Base-by-base conservation (phyloP, 805 yeast species). In the Candida andamanensis region DNA sequence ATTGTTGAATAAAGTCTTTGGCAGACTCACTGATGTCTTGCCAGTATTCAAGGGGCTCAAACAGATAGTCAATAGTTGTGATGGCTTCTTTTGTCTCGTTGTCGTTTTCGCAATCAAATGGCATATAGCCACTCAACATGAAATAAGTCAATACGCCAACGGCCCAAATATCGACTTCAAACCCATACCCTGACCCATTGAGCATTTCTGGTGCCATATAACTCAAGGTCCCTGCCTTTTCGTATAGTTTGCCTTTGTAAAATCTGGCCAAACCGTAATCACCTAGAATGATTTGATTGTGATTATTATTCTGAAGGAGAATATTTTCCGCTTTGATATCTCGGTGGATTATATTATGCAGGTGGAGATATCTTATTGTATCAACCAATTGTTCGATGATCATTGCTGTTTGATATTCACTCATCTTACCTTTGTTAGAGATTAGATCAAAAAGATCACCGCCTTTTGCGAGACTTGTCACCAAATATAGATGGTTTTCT, bases 291-390 rank as follows among this genome's bases (percentile, higher is more conserved):
- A 74, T 53, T 44, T 60, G 65, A 29, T 56, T 57, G 24, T 66
- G 58, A 28, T 57, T 41, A 6, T 58, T 36, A 15, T 50, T 35
- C 30, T 56, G 46, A 49, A 80, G 77, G 27, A 81, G 58, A 23
- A 81, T 58, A 44, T 81, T 81, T 44, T 81, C 89, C 1, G 87
- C 84, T 50, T 81, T 81, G 36, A 81, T 54, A 45, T 81, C 89
- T 28, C 89, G 67, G 47, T 81, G 89, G 5, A 79, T 80, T 23
- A 81, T 69, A 18, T 72, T 70, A 41, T 78, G 69, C 3, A 46
- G 37, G 46, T 80, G 87, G 35, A 81, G 55, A 45, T 77, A 78
- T 6, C 63, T 62, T 2, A 81, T 65, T 0, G 81, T 80, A 7
- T 74, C 63, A 2, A 74, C 51, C 15, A 81, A 56, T 35, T 73